phyloP scores from a whole-genome alignment of 1,139 yeast species.

The Geotrichum aggregatum region DNA sequence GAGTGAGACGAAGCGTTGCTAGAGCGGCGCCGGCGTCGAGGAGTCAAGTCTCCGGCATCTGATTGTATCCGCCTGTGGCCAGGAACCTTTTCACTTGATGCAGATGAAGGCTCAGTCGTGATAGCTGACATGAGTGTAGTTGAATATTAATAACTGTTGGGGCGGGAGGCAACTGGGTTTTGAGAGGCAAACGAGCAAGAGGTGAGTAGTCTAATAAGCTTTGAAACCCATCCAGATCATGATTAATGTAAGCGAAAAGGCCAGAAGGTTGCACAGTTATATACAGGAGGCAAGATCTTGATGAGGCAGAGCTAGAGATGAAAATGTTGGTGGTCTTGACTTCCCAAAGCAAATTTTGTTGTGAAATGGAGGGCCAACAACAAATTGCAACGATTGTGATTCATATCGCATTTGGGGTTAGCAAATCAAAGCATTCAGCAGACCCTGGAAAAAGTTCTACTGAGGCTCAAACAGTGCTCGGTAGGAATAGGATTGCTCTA shows the following conservation, averaged over 20 bases:
- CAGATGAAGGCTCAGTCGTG: slow-evolving; percentile 1
- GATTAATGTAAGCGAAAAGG: no score
- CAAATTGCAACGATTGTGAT: no score
- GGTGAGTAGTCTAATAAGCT: not conserved
- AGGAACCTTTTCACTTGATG: slow-evolving; percentile 4
- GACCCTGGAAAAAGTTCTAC: no score
- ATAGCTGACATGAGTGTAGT: not conserved
- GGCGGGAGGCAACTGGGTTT: not conserved
- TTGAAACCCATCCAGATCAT: no score
- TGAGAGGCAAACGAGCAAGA: not conserved
- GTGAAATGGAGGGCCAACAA: no score
- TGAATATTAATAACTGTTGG: not conserved
- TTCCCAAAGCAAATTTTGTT: not conserved
- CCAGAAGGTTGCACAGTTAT: no score
- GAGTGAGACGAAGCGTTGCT: slow-evolving; percentile 18
- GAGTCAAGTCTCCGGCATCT: slow-evolving; percentile 12
- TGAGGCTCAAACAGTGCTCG: no score
- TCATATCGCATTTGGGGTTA: no score
- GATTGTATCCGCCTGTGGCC: not conserved
- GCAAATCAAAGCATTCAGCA: no score
- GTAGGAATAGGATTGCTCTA: not conserved
- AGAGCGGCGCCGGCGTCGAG: slow-evolving; percentile 19
- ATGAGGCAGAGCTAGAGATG: not conserved
- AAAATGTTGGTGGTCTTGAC: not conserved
- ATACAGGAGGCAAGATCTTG: no score